phyloP scores from a whole-genome alignment of 192 early-diverging fungal species.

The Spizellomyces sp. region DNA sequence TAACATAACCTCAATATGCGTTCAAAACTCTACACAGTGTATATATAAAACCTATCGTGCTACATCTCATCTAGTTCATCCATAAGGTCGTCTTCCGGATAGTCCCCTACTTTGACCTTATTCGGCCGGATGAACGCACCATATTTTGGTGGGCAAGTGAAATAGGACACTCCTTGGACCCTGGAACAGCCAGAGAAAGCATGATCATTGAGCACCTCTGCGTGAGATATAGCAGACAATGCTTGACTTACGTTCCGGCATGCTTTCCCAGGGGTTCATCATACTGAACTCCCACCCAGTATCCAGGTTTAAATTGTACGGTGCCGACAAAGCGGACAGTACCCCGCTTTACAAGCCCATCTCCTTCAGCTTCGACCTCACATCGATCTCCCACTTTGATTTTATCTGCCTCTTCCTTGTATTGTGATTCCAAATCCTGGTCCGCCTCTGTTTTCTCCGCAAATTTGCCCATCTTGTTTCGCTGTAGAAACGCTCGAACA shows the following conservation, averaged over 20 bases:
- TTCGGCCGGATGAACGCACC: slow-evolving; percentile 92
- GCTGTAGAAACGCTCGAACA: slow-evolving; percentile 85
- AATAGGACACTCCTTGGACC: slow-evolving; percentile 77
- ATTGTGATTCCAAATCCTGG: slow-evolving; percentile 63
- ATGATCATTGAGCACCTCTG: neutral
- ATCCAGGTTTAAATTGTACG: slow-evolving; percentile 79
- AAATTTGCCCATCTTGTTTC: slow-evolving; percentile 88
- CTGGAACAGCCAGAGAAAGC: slow-evolving; percentile 19
- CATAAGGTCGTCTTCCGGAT: slow-evolving; percentile 86
- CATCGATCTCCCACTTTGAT: slow-evolving; percentile 84
- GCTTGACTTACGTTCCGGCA: slow-evolving; percentile 68
- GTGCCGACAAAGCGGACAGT: slow-evolving; percentile 61
- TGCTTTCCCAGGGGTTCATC: slow-evolving; percentile 97
- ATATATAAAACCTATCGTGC: neutral
- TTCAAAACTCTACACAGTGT: slow-evolving; percentile 36
- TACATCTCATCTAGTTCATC: slow-evolving; percentile 76
- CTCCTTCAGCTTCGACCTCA: slow-evolving; percentile 68
- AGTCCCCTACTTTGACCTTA: slow-evolving; percentile 89
- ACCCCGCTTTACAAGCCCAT: slow-evolving; percentile 51
- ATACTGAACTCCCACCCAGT: slow-evolving; percentile 93
- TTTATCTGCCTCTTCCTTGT: slow-evolving; percentile 60
- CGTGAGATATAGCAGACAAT: neutral
- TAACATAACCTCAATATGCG: neutral
- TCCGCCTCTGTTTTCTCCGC: slow-evolving; percentile 57
- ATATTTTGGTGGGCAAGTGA: slow-evolving; percentile 69